Base-by-base conservation (phyloP, 176 grass and related monocot genomes). In the Carex pumila region DNA sequence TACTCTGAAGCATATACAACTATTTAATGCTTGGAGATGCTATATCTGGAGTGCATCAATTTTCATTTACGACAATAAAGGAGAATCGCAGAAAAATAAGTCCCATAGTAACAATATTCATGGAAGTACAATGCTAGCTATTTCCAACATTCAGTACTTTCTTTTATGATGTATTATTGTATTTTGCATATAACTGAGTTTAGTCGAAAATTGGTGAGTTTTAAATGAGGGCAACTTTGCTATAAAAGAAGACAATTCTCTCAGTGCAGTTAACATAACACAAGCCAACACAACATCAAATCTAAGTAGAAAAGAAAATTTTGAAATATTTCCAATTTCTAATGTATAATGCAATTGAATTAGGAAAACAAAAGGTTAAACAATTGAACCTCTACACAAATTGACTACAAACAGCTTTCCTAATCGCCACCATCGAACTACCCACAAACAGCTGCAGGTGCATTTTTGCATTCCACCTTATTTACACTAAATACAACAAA, bases 401-500 rank as follows among this genome's bases (percentile, higher is more conserved):
- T 80, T 62, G 18, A 61, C 78, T 62, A 62, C 37, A 61, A 81
- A 37, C 30, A 81, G 32, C 32, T 81, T 43, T 81, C 56, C 64
- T 45, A 64, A 81, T 15, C 34, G 39, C 30, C 37, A n/a, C 79
- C 79, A 47, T 25, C 52, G 56, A 36, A 78, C 22, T 36, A 75
- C 73, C 73, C 25, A 78, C 73, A 77, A 18, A 50, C 25, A 32
- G 25, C 49, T 34, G 50, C 13, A 77, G 50, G 50, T 47, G 18
- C 73, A 78, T 57, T 78, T 7, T 78, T 9, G 25, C 73, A 57
- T 15, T 56, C 29, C 22, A 50, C 73, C 52, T 78, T 62, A 81
- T 81, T 81, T 81, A 81, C 79, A 81, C 79, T 81, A 81, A 62
- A 81, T 62, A 81, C 60, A 64, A 34, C 52, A 57, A 78, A 78